Evolutionary conservation across 148 eudicot species (phyloP).

Genomic region (Cornus suecica): DNA sequence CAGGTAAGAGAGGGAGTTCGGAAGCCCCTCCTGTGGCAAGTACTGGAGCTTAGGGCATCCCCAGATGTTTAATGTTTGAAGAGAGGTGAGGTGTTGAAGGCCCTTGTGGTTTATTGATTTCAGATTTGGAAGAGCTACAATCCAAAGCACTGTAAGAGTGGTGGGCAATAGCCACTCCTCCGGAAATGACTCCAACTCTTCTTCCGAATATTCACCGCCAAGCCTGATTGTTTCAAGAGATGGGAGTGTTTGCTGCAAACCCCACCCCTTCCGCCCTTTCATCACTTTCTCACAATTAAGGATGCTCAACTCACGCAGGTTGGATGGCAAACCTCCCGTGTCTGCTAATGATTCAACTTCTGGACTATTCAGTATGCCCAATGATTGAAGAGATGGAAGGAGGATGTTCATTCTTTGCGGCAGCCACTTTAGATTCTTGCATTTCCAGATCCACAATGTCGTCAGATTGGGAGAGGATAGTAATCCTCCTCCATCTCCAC

Average conservation of each 20-base stretch:
- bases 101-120: neutral
- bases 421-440: neutral
- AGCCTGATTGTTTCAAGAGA: neutral
- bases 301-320: neutral
- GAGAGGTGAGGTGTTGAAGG: constrained; percentile 6
- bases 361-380: too few relatives aligned
- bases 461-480: too few relatives aligned
- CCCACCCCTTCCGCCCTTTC: neutral
- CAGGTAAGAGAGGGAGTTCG: neutral
- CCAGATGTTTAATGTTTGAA: neutral
- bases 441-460: too few relatives aligned
- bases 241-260: neutral
- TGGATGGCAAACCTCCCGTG: neutral
- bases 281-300: neutral
- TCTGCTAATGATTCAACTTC: too few relatives aligned
- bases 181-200: neutral
- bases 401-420: neutral
- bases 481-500: too few relatives aligned
- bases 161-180: constrained; percentile 4
- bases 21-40: neutral
- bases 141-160: neutral
- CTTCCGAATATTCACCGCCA: neutral
- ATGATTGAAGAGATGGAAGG: neutral
- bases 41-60: neutral
- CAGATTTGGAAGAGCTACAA: neutral